Evolutionary conservation across 345 rosid genomes (phyloP), one percentile per base, ranked within the genome.

Genomic region (Lepidium aucheri): DNA sequence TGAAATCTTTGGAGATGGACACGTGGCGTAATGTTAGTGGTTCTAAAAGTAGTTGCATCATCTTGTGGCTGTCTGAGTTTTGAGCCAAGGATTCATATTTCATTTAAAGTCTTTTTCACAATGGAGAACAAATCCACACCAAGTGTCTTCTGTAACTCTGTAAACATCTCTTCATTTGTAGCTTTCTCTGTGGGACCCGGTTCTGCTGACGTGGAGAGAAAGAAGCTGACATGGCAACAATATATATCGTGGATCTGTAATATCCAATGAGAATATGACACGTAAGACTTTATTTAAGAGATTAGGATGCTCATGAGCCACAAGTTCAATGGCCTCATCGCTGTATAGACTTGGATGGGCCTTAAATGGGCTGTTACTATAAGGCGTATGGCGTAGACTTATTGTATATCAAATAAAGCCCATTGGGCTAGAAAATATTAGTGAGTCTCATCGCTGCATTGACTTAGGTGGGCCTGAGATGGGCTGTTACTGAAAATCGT

Each of bases 41-140:
- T 44, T 0, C 17, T 17, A 26, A 72, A 79, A 75, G 84, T 72
- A 8, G 12, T 58, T 32, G 30, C 60, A 53, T 78, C 63, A 87
- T 70, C 86, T 77, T 75, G 90, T 85, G 92, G 92, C 54, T 78
- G 74, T 58, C 56, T 77, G 57, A 64, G 76, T 49, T 73, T 78
- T 65, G 41, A 5, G 73, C 59, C 59, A 61, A 78, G 81, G 43
- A 22, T 56, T 55, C 36, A 65, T 58, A 33, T 46, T 5, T 66
- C 14, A 54, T 45, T 45, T 35, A 36, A 20, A 69, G 63, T 50
- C 38, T 47, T 49, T 46, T 43, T 71, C 8, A 1, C 17, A 73
- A 41, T 50, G 56, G 57, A 38, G 63, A 53, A 73, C 41, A 67
- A 60, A 67, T 59, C 63, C 54, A 38, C 53, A 44, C 73, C 73